phyloP scores from a whole-genome alignment of 1,284 basidiomycete genomes.

The Entoloma clypeatum region DNA sequence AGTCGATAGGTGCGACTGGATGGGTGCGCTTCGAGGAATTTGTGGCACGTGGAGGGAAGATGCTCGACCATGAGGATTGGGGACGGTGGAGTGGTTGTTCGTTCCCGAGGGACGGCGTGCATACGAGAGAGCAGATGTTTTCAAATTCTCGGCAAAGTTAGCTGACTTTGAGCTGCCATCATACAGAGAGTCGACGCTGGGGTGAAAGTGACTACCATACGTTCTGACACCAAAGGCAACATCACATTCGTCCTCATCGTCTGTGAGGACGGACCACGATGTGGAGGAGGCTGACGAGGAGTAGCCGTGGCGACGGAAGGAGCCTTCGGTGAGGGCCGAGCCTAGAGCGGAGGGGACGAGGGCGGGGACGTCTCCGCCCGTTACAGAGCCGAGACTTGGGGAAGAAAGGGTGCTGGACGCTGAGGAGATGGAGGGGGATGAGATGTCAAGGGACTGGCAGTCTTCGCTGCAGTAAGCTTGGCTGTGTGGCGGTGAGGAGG shows the following conservation, averaged over 20 bases:
- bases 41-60: constrained; percentile 44
- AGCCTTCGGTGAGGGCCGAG: constrained; percentile 40
- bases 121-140: constrained; percentile 48
- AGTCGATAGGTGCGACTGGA: constrained; percentile 34
- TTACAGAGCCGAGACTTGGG: constrained; percentile 50
- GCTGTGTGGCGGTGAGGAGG: constrained; percentile 36
- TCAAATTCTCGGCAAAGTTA: constrained; percentile 29
- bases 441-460: constrained; percentile 60
- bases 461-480: constrained; percentile 71
- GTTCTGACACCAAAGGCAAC: constrained; percentile 27
- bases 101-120: constrained; percentile 67
- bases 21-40: constrained; percentile 41
- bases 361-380: constrained; percentile 54
- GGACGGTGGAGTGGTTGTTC: constrained; percentile 61
- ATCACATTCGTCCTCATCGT: constrained; percentile 53
- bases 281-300: constrained; percentile 59
- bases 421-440: constrained; percentile 63
- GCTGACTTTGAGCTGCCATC: constrained; percentile 39
- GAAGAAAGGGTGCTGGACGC: constrained; percentile 67
- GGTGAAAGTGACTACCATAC: constrained; percentile 34
- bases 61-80: constrained; percentile 51
- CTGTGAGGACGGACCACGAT: constrained; percentile 54
- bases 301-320: constrained; percentile 39
- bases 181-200: constrained; percentile 31
- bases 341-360: constrained; percentile 56